phyloP scores from a whole-genome alignment of 2,329 filamentous ascomycete species.

The Penicillium paneum region DNA sequence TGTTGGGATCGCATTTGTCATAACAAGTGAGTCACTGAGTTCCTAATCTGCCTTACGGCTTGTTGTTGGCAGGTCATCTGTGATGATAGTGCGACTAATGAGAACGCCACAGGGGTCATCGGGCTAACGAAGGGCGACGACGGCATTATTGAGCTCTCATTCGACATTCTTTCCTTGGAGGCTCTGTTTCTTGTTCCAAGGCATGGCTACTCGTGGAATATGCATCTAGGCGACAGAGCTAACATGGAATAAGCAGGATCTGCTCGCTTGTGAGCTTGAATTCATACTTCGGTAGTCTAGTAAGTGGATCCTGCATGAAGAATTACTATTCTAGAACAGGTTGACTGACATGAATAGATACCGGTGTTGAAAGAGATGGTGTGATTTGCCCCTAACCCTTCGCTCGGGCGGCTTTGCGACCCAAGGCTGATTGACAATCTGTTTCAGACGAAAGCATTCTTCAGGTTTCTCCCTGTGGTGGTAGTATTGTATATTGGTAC shows the following conservation, averaged over 20 bases:
- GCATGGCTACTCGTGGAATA: conserved; percentile 27
- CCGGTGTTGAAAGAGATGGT: conserved; percentile 92
- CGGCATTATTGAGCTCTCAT: conserved; percentile 70
- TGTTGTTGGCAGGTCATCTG: conserved; percentile 1
- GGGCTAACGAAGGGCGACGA: conserved; percentile 61
- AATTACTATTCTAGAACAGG: conserved; percentile 5
- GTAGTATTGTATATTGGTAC: conserved; percentile 73
- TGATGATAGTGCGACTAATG: conserved; percentile 6
- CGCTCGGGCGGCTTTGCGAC: neutral
- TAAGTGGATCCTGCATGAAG: conserved; percentile 24
- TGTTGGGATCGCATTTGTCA: conserved; percentile 67
- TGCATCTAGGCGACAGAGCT: conserved; percentile 11
- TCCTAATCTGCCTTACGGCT: conserved; percentile 22
- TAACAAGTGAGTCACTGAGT: conserved; percentile 59
- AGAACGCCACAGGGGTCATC: conserved; percentile 54
- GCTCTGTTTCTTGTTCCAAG: conserved; percentile 84
- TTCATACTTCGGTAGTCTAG: conserved; percentile 69
- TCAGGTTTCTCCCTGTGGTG: conserved; percentile 76
- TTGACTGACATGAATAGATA: conserved; percentile 51
- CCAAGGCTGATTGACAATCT: conserved; percentile 27
- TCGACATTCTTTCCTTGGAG: conserved; percentile 85
- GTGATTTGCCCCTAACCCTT: conserved; percentile 9
- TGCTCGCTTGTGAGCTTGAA: conserved; percentile 83
- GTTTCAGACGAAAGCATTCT: conserved; percentile 71
- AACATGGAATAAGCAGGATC: conserved; percentile 52